A percentile compares a stretch with the other conserved stretches of the same genome.
Evolutionary conservation across 2,329 filamentous ascomycete genomes (phyloP).

Genomic region (Xylaria sp.): DNA sequence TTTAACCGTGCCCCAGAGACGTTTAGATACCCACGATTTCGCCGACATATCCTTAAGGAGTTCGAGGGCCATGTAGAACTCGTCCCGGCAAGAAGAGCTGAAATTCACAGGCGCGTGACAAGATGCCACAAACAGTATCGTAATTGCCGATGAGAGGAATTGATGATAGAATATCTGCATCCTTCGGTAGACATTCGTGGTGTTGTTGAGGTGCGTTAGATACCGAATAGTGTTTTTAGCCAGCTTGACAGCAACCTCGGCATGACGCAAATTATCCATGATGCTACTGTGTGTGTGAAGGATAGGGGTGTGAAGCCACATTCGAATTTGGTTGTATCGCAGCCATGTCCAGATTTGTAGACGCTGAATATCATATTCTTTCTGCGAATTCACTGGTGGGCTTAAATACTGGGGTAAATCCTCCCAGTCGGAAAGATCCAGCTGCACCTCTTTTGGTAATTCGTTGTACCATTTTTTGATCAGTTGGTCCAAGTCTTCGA

Average conservation of each 20-base stretch:
- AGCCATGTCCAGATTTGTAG: slow-evolving; percentile 87
- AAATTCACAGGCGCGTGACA: slow-evolving; percentile 80
- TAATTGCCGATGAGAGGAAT: slow-evolving; percentile 79
- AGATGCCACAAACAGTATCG: slow-evolving; percentile 80
- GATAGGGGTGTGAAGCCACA: slow-evolving; percentile 87
- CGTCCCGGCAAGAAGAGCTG: slow-evolving; percentile 73
- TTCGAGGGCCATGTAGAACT: slow-evolving; percentile 83
- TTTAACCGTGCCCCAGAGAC: slow-evolving; percentile 78
- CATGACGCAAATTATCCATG: slow-evolving; percentile 76
- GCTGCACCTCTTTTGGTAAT: slow-evolving; percentile 67
- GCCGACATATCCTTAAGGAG: slow-evolving; percentile 78
- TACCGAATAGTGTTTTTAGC: slow-evolving; percentile 82
- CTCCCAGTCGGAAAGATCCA: slow-evolving; percentile 70
- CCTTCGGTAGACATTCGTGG: slow-evolving; percentile 75
- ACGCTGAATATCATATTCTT: slow-evolving; percentile 74
- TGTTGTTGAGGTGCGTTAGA: slow-evolving; percentile 76
- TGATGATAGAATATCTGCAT: slow-evolving; percentile 84
- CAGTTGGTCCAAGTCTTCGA: slow-evolving; percentile 83
- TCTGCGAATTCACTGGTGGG: slow-evolving; percentile 55
- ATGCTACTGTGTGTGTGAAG: slow-evolving; percentile 88
- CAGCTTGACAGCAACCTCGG: slow-evolving; percentile 78
- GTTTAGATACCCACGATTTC: slow-evolving; percentile 76
- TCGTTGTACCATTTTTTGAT: slow-evolving; percentile 87
- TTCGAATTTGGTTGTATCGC: slow-evolving; percentile 89
- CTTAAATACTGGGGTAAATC: slow-evolving; percentile 47